These are phyloP conservation scores for Lyophyllum atratum DNA, from an alignment of 768 basidiomycete genomes.

Conservation along the genomic window DNA sequence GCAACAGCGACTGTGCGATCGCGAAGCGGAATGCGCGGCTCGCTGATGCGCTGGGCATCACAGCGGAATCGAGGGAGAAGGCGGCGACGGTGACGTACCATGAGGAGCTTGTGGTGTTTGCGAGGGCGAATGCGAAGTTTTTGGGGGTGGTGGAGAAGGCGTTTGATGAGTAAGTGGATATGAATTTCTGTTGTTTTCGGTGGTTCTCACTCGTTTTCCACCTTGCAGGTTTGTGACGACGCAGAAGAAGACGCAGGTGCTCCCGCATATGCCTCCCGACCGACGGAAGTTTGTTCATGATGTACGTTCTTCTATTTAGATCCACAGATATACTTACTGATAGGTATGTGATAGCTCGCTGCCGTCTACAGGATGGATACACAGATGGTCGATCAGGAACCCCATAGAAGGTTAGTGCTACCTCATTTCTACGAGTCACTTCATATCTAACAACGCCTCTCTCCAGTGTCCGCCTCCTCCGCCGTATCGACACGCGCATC, in stretches of 20 bases:
- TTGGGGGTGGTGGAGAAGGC: conserved; percentile 74
- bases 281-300: conserved; percentile 84
- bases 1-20: conserved; percentile 80
- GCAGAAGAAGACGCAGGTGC: conserved; percentile 66
- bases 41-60: conserved; percentile 92
- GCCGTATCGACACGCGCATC: conserved; percentile 80
- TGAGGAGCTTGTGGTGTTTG: conserved; percentile 65
- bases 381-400: conserved; percentile 90
- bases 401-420: conserved; percentile 59
- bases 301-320: conserved; percentile 42
- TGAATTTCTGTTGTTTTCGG: conserved; percentile 19
- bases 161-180: conserved; percentile 71
- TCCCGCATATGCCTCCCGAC: conserved; percentile 81
- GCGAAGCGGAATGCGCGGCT: conserved; percentile 86
- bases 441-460: neutral
- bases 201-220: conserved; percentile 3
- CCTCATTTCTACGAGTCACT: neutral
- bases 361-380: conserved; percentile 81
- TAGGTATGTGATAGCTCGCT: conserved; percentile 54
- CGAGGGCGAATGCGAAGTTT: conserved; percentile 65
- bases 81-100: conserved; percentile 49
- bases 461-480: conserved; percentile 70
- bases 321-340: neutral
- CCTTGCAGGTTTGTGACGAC: conserved; percentile 62
- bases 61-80: conserved; percentile 45